Evolutionary conservation across 1,284 basidiomycete genomes (phyloP), one percentile per base, ranked within the genome.

Genomic region (Sporisorium exsertum): DNA sequence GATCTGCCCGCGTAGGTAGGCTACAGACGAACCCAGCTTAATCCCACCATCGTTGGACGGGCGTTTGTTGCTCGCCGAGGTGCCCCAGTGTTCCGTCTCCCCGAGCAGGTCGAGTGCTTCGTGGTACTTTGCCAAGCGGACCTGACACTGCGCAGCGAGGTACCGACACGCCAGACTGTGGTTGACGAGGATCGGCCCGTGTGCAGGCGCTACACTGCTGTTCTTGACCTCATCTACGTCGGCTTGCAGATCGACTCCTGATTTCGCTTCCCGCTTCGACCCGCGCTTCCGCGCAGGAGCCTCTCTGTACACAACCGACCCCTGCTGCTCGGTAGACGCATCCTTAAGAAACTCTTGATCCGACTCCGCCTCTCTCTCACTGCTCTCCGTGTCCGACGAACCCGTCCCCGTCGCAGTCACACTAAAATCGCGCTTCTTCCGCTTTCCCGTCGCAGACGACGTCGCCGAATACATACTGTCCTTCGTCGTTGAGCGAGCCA

Each of bases 91-190:
- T 45, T 68, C 56, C 32, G 60, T 43, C 82, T 88, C 64, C 40
- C 96, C 97, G 1, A 99, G 89, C 88, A 98, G 91, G 81, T 97
- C 95, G 12, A 94, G 90, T 5, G 96, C 96, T 70, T 94, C 94
- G 16, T 91, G 88, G 91, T 94, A 97, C 83, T 95, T 94, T 7
- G 94, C 95, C 84, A 95, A 92, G 52, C 94, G 89, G 40, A 97
- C 93, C 87, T 95, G 91, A 85, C 95, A 97, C 81, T 98, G 94
- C 7, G 95, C 95, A 24, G 94, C 95, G 20, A 84, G 69, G 62
- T 81, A 84, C 1, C 81, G 74, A 55, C 81, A 82, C 2, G 80
- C 74, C 9, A 77, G 45, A 58, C 79, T 81, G 68, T 78, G 76
- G 52, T 81, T 80, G 26, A 81, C 81, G 10, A 85, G 63, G 15